These are phyloP conservation scores for Durotheca rogersii DNA, from an alignment of 495 filamentous ascomycete species.

Conservation along the genomic window DNA sequence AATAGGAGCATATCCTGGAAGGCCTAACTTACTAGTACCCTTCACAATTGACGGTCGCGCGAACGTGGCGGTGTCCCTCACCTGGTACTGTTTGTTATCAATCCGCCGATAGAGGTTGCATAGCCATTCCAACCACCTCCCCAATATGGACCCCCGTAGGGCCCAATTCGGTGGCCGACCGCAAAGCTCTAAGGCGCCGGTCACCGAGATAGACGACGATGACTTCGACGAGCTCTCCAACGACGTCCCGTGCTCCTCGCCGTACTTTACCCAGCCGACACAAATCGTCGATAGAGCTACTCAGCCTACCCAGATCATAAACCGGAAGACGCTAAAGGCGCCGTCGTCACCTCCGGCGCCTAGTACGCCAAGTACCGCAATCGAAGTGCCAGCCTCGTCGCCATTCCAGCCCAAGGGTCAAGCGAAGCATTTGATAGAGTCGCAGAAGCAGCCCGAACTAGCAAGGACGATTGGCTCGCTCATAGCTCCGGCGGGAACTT, in stretches of 20 bases:
- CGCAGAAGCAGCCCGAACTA: background rate
- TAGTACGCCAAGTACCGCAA: slow-evolving; percentile 39
- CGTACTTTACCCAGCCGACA: slow-evolving; percentile 47
- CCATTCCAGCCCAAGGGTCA: slow-evolving; percentile 50
- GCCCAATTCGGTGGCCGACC: slow-evolving; percentile 5
- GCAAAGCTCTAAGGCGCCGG: slow-evolving; percentile 11
- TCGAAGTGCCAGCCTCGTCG: slow-evolving; percentile 86
- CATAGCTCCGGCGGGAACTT: slow-evolving; percentile 79
- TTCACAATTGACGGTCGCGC: too few relatives aligned
- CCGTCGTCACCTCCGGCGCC: slow-evolving; percentile 45
- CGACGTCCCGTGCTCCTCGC: slow-evolving; percentile 39
- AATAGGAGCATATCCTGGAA: too few relatives aligned
- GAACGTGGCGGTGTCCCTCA: too few relatives aligned
- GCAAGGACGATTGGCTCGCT: slow-evolving; percentile 34
- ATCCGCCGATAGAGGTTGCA: too few relatives aligned
- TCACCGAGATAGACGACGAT: slow-evolving; percentile 32
- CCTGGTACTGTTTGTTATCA: too few relatives aligned
- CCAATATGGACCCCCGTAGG: slow-evolving; percentile 21
- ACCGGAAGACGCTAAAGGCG: slow-evolving; percentile 18
- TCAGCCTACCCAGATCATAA: slow-evolving; percentile 42
- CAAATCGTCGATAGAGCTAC: slow-evolving; percentile 32
- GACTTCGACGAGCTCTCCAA: slow-evolving; percentile 36
- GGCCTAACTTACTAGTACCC: too few relatives aligned
- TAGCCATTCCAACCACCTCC: too few relatives aligned
- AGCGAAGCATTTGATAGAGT: slow-evolving; percentile 15